phyloP scores from a whole-genome alignment of 2,329 filamentous ascomycete genomes.

The Xylaria sp. region DNA sequence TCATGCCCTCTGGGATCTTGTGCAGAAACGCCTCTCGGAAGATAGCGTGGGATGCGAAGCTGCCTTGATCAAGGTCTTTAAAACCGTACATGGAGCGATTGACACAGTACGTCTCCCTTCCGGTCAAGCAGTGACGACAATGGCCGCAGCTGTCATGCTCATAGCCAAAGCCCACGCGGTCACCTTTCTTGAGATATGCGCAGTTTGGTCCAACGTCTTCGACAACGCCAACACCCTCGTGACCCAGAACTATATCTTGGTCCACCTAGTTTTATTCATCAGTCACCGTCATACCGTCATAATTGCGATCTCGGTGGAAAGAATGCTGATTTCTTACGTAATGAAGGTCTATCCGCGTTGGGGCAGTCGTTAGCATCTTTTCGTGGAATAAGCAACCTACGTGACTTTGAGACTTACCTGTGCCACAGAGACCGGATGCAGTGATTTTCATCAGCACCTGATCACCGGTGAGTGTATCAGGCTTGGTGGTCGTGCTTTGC shows the following conservation, averaged over 20 bases:
- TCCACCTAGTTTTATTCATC: not conserved
- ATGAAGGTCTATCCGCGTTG: not conserved
- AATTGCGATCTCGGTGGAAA: not conserved
- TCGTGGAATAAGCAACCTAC: not conserved
- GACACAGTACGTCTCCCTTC: not conserved
- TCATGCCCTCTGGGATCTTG: slow-evolving; percentile 1
- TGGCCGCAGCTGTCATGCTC: slow-evolving; percentile 3
- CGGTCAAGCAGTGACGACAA: slow-evolving; percentile 3
- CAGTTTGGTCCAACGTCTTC: not conserved
- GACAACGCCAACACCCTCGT: slow-evolving; percentile 4
- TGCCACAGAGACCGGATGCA: not conserved
- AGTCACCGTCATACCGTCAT: not conserved
- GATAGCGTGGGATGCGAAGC: slow-evolving; percentile 2
- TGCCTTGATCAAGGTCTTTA: not conserved
- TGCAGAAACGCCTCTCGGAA: slow-evolving; percentile 1
- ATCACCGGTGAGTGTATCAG: not conserved
- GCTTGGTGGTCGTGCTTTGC: not conserved
- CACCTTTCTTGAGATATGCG: not conserved
- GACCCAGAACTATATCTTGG: not conserved
- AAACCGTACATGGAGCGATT: not conserved
- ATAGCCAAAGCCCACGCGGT: not conserved
- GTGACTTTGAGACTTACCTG: not conserved
- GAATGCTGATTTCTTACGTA: not conserved
- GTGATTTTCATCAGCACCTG: slow-evolving; percentile 1
- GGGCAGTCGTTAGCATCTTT: not conserved